These are phyloP conservation scores for Babesia ovata DNA, from an alignment of 169 alveolate species.

Conservation along the genomic window DNA sequence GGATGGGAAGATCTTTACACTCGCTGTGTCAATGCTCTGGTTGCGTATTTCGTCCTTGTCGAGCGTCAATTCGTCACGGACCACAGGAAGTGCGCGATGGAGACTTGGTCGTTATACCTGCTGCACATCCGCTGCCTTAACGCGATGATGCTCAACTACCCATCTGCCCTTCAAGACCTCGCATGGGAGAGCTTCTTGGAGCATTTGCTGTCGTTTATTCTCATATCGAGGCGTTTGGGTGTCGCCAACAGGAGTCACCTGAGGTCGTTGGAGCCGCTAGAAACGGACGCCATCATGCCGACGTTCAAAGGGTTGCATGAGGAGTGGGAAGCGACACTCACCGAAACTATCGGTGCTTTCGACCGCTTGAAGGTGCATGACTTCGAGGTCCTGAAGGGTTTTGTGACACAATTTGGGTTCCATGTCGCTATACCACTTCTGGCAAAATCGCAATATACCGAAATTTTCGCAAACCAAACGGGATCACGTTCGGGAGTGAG, in stretches of 20 bases:
- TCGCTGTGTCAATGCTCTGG: conserved; percentile 10
- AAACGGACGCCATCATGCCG: conserved; percentile 4
- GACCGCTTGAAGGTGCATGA: conserved; percentile 33
- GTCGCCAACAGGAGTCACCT: conserved; percentile 5
- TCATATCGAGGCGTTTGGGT: conserved; percentile 13
- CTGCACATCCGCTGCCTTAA: conserved; percentile 20
- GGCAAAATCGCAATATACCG: background rate
- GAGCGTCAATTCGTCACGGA: conserved; percentile 11
- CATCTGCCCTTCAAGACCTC: background rate
- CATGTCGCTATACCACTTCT: conserved; percentile 28
- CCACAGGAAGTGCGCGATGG: conserved; percentile 3
- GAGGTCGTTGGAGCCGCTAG: conserved; percentile 9
- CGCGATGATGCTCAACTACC: conserved; percentile 26
- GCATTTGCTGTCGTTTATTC: conserved; percentile 10
- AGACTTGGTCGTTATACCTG: conserved; percentile 22
- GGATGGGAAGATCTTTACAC: conserved; percentile 14
- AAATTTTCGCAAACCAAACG: background rate
- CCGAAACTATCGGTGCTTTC: conserved; percentile 21
- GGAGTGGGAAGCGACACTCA: conserved; percentile 19
- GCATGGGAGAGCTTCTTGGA: conserved; percentile 26
- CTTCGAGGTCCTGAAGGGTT: background rate
- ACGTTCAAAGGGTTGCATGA: conserved; percentile 4
- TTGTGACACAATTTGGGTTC: conserved; percentile 31
- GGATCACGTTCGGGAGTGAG: background rate
- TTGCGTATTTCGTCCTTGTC: background rate